Percentiles rank a stretch among this genome's conserved stretches.
Conservation (phyloP, 1,284 basidiomycete species). For the Testicularia cyperi region DNA sequence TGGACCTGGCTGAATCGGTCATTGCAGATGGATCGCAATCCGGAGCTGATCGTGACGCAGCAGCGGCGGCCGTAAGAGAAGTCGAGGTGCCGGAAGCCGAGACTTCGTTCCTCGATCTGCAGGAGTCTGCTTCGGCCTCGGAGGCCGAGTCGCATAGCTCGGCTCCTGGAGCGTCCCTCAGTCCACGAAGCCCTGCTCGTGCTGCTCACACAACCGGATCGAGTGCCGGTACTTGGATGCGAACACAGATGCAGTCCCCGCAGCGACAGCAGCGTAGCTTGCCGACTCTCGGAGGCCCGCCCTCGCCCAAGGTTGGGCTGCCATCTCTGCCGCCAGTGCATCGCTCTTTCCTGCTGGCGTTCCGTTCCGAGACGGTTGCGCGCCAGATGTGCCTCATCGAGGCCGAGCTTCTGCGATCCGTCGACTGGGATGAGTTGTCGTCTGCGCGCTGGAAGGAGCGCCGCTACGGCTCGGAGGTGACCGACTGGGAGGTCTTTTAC, state of each 20-base stretch:
- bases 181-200: background rate
- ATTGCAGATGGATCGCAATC: too few species aligned
- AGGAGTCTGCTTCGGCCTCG: constrained; percentile 14
- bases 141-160: constrained; percentile 1
- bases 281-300: background rate
- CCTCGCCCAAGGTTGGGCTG: constrained; percentile 6
- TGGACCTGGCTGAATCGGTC: background rate
- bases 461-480: constrained; percentile 66
- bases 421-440: constrained; percentile 81
- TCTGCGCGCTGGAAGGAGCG: constrained; percentile 62
- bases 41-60: too few species aligned
- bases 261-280: background rate
- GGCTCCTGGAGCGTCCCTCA: background rate
- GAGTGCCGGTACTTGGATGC: background rate
- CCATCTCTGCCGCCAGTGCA: constrained; percentile 34
- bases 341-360: constrained; percentile 49
- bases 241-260: background rate
- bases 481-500: constrained; percentile 80
- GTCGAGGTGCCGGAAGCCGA: constrained; percentile 2
- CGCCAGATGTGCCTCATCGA: constrained; percentile 85
- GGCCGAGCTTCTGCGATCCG: constrained; percentile 75
- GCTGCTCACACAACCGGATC: background rate
- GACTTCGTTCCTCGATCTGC: constrained; percentile 20
- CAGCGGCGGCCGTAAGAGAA: too few species aligned
- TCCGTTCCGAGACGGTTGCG: constrained; percentile 68